Conservation (phyloP, 805 yeast species). For the Candida tallmaniae region DNA sequence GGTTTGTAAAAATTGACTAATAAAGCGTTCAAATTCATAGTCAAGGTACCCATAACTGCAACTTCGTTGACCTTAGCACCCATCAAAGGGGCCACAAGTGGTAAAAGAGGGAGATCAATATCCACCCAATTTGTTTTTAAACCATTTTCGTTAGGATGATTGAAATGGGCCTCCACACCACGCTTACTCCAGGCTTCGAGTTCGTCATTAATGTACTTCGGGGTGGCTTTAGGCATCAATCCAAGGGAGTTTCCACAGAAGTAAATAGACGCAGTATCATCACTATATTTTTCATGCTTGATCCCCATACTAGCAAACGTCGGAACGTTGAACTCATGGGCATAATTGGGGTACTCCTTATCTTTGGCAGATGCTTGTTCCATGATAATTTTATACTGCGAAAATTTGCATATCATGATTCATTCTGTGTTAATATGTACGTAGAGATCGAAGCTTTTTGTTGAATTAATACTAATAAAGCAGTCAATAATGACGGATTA, state of each 20-base stretch:
- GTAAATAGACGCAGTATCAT: conserved; percentile 40
- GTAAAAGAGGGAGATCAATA: conserved; percentile 72
- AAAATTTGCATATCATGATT: conserved; percentile 47
- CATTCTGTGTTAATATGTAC: conserved; percentile 80
- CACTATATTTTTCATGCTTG: conserved; percentile 13
- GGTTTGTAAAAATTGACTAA: conserved; percentile 76
- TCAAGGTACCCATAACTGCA: conserved; percentile 82
- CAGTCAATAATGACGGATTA: conserved; percentile 84
- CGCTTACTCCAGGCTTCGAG: conserved; percentile 76
- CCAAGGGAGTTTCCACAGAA: conserved; percentile 95
- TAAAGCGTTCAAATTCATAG: conserved; percentile 75
- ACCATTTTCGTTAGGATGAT: conserved; percentile 50
- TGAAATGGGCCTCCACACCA: conserved; percentile 83
- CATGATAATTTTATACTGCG: too few species aligned
- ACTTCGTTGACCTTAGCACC: conserved; percentile 78
- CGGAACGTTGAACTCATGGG: conserved; percentile 58
- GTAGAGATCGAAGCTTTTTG: conserved; percentile 29
- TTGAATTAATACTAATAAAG: conserved; percentile 17
- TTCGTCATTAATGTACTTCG: conserved; percentile 56
- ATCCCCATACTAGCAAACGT: conserved; percentile 61
- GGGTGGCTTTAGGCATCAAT: conserved; percentile 69
- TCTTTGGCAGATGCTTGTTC: conserved; percentile 27
- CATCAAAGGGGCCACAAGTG: conserved; percentile 65
- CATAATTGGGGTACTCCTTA: conserved; percentile 21
- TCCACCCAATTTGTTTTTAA: conserved; percentile 72